phyloP scores from a whole-genome alignment of 1,284 basidiomycete species.

The Pyrrhoderma noxium region DNA sequence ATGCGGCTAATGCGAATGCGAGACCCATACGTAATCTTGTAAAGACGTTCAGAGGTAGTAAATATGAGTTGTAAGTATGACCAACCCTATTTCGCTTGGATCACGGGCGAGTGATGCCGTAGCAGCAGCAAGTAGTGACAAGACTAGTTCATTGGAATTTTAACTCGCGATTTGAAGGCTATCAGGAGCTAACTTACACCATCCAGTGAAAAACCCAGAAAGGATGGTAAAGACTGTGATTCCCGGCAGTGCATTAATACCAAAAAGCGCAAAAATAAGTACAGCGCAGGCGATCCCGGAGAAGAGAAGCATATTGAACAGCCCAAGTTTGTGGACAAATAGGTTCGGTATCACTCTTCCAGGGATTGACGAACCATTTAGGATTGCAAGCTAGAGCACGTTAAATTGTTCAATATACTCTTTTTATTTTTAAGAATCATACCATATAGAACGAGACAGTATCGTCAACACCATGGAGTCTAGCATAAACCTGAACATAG shows the following conservation, averaged over 20 bases:
- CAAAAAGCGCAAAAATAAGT: slow-evolving; percentile 22
- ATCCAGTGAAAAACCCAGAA: slow-evolving; percentile 22
- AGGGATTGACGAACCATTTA: slow-evolving; percentile 7
- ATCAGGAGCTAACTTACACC: slow-evolving; percentile 11
- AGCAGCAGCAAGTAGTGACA: slow-evolving; percentile 37
- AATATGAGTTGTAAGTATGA: slow-evolving; percentile 21
- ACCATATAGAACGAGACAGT: too few relatives aligned
- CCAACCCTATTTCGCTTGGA: slow-evolving; percentile 39
- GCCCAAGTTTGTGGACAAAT: neutral
- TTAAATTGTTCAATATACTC: slow-evolving; percentile 18
- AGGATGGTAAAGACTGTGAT: slow-evolving; percentile 17
- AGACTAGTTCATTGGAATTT: slow-evolving; percentile 23
- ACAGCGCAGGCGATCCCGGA: slow-evolving; percentile 4
- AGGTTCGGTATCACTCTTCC: slow-evolving; percentile 7
- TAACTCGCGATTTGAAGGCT: neutral
- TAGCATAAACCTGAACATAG: slow-evolving; percentile 13
- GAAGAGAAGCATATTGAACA: slow-evolving; percentile 9
- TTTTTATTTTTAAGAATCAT: too few relatives aligned
- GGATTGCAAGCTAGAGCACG: slow-evolving; percentile 10
- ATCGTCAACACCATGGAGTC: slow-evolving; percentile 12
- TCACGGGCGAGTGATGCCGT: slow-evolving; percentile 33
- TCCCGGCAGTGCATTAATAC: slow-evolving; percentile 13
- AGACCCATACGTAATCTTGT: slow-evolving; percentile 28
- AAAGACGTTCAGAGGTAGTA: neutral
- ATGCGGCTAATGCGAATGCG: too few relatives aligned